A percentile compares a stretch with the other conserved stretches of the same genome.
phyloP scores from a whole-genome alignment of 2,329 filamentous ascomycete species.

The Graphilbum ipis-grandicollis region DNA sequence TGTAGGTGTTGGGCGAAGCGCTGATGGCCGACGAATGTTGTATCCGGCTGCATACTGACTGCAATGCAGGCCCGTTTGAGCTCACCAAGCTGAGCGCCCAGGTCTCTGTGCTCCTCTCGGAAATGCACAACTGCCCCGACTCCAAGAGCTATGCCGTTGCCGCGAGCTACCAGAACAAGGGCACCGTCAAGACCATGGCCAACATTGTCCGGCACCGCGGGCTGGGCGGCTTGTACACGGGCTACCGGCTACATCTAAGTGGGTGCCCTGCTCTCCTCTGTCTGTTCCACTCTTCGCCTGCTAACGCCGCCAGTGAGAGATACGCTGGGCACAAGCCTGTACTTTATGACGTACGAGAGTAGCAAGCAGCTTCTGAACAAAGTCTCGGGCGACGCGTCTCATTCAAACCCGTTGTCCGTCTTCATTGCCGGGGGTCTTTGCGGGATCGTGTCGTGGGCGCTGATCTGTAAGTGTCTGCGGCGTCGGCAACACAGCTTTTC shows the following conservation, averaged over 20 bases:
- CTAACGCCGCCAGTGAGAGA: slow-evolving; percentile 44
- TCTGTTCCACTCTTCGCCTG: background rate
- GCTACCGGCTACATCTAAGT: slow-evolving; percentile 64
- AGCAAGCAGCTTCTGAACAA: slow-evolving; percentile 68
- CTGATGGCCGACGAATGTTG: too few species aligned
- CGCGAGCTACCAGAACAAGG: slow-evolving; percentile 59
- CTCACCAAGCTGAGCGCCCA: slow-evolving; percentile 80
- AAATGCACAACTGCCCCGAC: slow-evolving; percentile 27
- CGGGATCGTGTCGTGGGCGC: slow-evolving; percentile 68
- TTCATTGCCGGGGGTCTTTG: slow-evolving; percentile 65
- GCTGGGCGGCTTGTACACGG: slow-evolving; percentile 58
- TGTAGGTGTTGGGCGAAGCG: slow-evolving; percentile 28
- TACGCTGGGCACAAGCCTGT: slow-evolving; percentile 67
- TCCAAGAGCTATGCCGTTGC: slow-evolving; percentile 40
- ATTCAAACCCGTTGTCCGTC: slow-evolving; percentile 66
- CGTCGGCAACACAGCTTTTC: too few species aligned
- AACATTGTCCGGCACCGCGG: slow-evolving; percentile 65
- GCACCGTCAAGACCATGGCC: slow-evolving; percentile 57
- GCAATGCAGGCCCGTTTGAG: slow-evolving; percentile 62
- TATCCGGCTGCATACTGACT: too few species aligned
- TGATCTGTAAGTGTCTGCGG: slow-evolving; percentile 40
- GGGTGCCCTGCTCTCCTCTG: slow-evolving; percentile 16
- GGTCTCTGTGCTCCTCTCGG: slow-evolving; percentile 61
- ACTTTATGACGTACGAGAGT: slow-evolving; percentile 82
- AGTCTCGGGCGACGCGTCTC: slow-evolving; percentile 49